Evolutionary conservation across 805 yeast species (phyloP).

Genomic region (Clavispora carvajalis): DNA sequence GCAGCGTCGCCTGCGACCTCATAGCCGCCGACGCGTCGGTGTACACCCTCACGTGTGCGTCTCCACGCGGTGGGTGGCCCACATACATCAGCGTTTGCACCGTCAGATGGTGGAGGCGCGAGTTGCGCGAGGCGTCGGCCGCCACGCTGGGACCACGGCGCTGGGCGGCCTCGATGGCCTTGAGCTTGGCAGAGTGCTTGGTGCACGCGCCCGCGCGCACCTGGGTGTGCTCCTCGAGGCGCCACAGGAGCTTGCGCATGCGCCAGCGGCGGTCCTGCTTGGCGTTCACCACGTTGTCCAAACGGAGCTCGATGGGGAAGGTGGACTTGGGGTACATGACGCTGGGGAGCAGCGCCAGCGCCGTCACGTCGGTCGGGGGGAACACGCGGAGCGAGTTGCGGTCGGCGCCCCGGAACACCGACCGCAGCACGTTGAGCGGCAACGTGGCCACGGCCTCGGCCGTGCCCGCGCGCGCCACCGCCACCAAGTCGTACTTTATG

Average conservation of each 20-base stretch:
- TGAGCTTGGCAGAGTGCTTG: slow-evolving; percentile 49
- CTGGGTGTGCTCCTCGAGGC: slow-evolving; percentile 77
- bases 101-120: slow-evolving; percentile 17
- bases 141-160: slow-evolving; percentile 9
- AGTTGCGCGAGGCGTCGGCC: slow-evolving; percentile 8
- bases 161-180: slow-evolving; percentile 36
- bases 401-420: slow-evolving; percentile 77
- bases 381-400: slow-evolving; percentile 83
- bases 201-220: slow-evolving; percentile 56
- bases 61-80: slow-evolving; percentile 10
- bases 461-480: slow-evolving; percentile 32
- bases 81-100: slow-evolving; percentile 14
- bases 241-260: slow-evolving; percentile 85
- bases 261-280: slow-evolving; percentile 73
- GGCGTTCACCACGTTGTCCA: slow-evolving; percentile 61
- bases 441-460: slow-evolving; percentile 38
- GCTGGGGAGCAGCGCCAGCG: slow-evolving; percentile 81
- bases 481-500: slow-evolving; percentile 73
- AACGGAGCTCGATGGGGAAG: slow-evolving; percentile 74
- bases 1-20: neutral
- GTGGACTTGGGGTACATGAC: slow-evolving; percentile 84
- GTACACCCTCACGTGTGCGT: neutral
- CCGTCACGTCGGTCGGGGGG: slow-evolving; percentile 91
- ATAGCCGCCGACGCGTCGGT: slow-evolving; percentile 2
- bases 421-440: slow-evolving; percentile 71